Evolutionary conservation across 495 filamentous ascomycete genomes (phyloP).

Genomic region (Tetracladium setigerum): DNA sequence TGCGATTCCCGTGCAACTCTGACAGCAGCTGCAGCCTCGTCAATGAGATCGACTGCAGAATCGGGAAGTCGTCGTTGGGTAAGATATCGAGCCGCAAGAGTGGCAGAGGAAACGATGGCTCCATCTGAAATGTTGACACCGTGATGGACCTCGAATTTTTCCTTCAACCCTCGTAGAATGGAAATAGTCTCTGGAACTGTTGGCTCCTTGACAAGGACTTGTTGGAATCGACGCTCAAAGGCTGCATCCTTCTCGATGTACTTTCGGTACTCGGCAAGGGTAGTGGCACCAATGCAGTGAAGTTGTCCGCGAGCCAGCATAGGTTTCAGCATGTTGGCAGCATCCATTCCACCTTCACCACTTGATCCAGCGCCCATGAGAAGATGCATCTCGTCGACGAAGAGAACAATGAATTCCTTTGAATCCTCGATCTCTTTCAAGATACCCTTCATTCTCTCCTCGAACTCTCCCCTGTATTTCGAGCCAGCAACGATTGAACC

Average conservation of each 20-base stretch:
- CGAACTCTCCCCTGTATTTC: slow-evolving; percentile 97
- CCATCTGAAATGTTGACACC: slow-evolving; percentile 92
- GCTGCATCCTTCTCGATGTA: slow-evolving; percentile 98
- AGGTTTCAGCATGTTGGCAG: slow-evolving; percentile 92
- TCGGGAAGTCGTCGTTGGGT: slow-evolving; percentile 87
- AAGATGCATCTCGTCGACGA: slow-evolving; percentile 97
- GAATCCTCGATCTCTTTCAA: slow-evolving; percentile 94
- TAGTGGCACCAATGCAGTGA: slow-evolving; percentile 97
- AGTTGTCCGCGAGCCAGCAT: slow-evolving; percentile 94
- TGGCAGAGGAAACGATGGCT: slow-evolving; percentile 86
- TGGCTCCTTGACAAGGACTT: slow-evolving; percentile 93
- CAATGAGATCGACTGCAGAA: slow-evolving; percentile 91
- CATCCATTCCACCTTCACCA: slow-evolving; percentile 97
- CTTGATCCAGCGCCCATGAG: slow-evolving; percentile 93
- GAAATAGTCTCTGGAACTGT: slow-evolving; percentile 84
- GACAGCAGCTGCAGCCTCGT: slow-evolving; percentile 93
- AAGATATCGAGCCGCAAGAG: slow-evolving; percentile 82
- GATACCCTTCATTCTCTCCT: slow-evolving; percentile 98
- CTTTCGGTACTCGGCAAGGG: slow-evolving; percentile 90
- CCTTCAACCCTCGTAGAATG: slow-evolving; percentile 93
- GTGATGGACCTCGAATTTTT: slow-evolving; percentile 96
- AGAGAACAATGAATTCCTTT: slow-evolving; percentile 95
- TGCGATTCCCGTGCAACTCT: slow-evolving; percentile 91
- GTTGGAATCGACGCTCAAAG: slow-evolving; percentile 97
- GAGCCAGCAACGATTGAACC: slow-evolving; percentile 91